Conservation (phyloP, 768 basidiomycete genomes). For the Macrolepiota albuminosa region DNA sequence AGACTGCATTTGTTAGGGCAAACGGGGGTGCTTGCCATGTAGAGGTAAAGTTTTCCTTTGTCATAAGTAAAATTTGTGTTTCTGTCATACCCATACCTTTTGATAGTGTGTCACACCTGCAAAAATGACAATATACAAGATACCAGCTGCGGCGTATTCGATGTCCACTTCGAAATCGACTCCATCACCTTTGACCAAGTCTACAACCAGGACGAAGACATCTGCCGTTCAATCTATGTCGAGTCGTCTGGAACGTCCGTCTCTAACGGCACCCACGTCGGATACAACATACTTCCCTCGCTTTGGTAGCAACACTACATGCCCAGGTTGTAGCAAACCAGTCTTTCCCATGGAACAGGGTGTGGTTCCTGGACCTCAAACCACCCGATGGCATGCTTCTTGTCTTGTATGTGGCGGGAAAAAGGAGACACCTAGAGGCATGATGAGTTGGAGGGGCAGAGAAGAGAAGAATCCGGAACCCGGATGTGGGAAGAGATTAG, state of each 20-base stretch:
- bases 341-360: constrained; percentile 85
- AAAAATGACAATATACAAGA: constrained; percentile 35
- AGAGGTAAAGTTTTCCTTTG: constrained; percentile 31
- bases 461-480: constrained; percentile 52
- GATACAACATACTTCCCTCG: constrained; percentile 36
- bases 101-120: constrained; percentile 40
- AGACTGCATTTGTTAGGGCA: constrained; percentile 67
- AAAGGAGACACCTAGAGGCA: constrained; percentile 34
- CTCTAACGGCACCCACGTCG: constrained; percentile 27
- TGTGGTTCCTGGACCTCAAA: constrained; percentile 81
- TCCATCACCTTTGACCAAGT: constrained; percentile 7
- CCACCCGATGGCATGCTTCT: constrained; percentile 71
- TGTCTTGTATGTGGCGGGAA: constrained; percentile 84
- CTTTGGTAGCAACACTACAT: constrained; percentile 56
- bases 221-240: constrained; percentile 25
- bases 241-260: constrained; percentile 36
- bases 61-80: neutral
- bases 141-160: constrained; percentile 20
- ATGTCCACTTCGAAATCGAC: constrained; percentile 4
- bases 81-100: neutral
- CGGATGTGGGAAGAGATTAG: constrained; percentile 79
- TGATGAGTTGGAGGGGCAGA: constrained; percentile 33
- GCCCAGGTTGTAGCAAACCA: constrained; percentile 69
- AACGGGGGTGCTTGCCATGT: constrained; percentile 66
- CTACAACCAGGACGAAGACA: constrained; percentile 9